Evolutionary conservation across 306 rosid genomes (phyloP), one percentile per base, ranked within the genome.

Genomic region (Sicyos baderoa): DNA sequence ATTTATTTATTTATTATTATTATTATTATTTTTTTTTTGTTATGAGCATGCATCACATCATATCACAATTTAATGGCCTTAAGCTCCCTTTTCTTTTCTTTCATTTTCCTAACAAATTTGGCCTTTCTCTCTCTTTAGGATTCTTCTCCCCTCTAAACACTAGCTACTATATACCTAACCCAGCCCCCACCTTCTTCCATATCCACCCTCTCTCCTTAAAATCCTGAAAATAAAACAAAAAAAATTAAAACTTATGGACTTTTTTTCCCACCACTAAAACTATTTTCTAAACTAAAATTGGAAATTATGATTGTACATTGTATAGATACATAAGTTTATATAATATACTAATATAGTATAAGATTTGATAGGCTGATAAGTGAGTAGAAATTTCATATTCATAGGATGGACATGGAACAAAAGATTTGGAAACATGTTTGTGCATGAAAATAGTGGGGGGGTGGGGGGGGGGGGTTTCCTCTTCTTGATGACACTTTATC

Each of bases 391-490:
- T 55, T 57, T 25, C 25, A 61, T 9, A 35, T 32, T 61, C 49
- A 61, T 61, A 17, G 68, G 68, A 35, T 61, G 68, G 27, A 22
- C 68, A 61, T 17, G 50, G 25, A 16, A 27, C 50, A 48, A 8
- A 35, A 35, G 68, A 18, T 37, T 61, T 37, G 68, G 68, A 37
- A 18, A 61, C 25, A 61, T 61, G 68, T 61, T 9, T 61, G 1
- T 61, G 68, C 68, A 61, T 61, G 68, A 16, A 0, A 61, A 37
- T 10, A 37, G 68, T 37, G 67, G 67, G 15, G 62, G 18, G 59
- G 0, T 7, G 32, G n/a, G 18, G 59, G 0, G 16, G 32, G n/a
- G 8, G 0, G 40, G 1, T 54, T 54, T 0, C 54, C 15, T 1
- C n/a, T 27, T 3, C 5, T 58, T 58, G 12, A 29, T 58, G 12